phyloP scores from a whole-genome alignment of 768 basidiomycete species.

The Daedaleopsis nitida region DNA sequence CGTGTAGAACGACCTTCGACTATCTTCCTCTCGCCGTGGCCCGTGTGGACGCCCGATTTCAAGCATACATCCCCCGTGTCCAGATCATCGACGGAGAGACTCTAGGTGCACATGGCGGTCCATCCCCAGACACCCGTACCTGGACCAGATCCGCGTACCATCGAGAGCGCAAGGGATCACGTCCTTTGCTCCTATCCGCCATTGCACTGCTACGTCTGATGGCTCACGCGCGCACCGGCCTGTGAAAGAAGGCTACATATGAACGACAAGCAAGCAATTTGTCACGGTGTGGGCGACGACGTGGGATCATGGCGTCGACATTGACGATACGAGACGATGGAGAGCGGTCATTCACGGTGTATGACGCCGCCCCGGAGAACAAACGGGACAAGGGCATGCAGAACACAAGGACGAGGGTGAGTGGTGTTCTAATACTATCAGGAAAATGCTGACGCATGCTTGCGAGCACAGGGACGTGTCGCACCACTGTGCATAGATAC shows the following conservation, averaged over 20 bases:
- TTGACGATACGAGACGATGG: conserved; percentile 78
- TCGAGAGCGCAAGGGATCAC: conserved; percentile 92
- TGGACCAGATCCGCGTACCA: conserved; percentile 92
- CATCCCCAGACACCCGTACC: conserved; percentile 95
- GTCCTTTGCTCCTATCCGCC: conserved; percentile 31
- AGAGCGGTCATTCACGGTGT: conserved; percentile 74
- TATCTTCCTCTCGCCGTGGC: conserved; percentile 85
- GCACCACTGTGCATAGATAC: conserved; percentile 51
- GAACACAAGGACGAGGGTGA: conserved; percentile 65
- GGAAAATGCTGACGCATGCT: not conserved
- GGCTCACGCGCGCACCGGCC: conserved; percentile 95
- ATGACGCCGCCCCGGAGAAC: conserved; percentile 88
- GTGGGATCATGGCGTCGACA: conserved; percentile 91
- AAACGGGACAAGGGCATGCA: conserved; percentile 81
- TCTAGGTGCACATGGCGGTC: conserved; percentile 93
- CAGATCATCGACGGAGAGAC: conserved; percentile 94
- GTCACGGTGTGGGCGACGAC: conserved; percentile 90
- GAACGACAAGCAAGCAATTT: conserved; percentile 92
- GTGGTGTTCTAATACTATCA: conserved; percentile 28
- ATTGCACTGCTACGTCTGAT: conserved; percentile 89
- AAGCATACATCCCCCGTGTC: not conserved
- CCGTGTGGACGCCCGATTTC: not conserved
- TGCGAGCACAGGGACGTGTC: conserved; percentile 50
- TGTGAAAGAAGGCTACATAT: conserved; percentile 95
- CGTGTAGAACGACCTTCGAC: conserved; percentile 96